phyloP scores from a whole-genome alignment of 768 basidiomycete genomes.

The Cystobasidium tubakii region DNA sequence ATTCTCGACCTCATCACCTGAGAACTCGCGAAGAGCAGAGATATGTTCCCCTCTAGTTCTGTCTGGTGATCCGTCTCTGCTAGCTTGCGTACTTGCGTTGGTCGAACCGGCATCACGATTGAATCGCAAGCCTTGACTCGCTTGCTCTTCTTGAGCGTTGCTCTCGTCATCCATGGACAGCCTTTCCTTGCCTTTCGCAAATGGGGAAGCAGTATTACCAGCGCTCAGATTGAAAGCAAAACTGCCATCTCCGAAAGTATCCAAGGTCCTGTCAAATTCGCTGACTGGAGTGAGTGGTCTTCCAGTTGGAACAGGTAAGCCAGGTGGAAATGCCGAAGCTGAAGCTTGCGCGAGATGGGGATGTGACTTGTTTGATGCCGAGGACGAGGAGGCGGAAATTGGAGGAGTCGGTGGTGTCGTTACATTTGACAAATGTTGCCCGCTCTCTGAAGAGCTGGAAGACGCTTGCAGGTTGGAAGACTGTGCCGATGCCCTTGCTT shows the following conservation, averaged over 20 bases:
- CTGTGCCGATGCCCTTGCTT: neutral
- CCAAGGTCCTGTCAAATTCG: slow-evolving; percentile 29
- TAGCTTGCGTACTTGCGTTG: neutral
- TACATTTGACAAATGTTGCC: neutral
- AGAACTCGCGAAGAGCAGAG: neutral
- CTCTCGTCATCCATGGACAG: neutral
- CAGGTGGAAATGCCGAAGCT: neutral
- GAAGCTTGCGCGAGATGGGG: neutral
- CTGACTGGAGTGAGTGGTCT: slow-evolving; percentile 27
- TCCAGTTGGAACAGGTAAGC: neutral
- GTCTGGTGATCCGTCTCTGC: neutral
- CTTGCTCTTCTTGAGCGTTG: neutral
- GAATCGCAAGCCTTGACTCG: neutral
- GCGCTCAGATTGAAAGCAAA: slow-evolving; percentile 28
- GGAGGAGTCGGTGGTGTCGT: slow-evolving; percentile 27
- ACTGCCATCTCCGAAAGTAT: slow-evolving; percentile 30
- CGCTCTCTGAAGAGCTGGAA: neutral
- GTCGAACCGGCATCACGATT: neutral
- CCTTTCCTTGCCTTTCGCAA: slow-evolving; percentile 22
- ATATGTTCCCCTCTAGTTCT: neutral
- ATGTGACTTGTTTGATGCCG: neutral
- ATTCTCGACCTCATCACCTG: neutral
- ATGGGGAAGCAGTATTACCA: neutral
- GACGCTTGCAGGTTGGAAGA: neutral
- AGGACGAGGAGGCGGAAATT: neutral